Conservation (phyloP, 768 basidiomycete genomes). For the Sporobolomyces roseus region DNA sequence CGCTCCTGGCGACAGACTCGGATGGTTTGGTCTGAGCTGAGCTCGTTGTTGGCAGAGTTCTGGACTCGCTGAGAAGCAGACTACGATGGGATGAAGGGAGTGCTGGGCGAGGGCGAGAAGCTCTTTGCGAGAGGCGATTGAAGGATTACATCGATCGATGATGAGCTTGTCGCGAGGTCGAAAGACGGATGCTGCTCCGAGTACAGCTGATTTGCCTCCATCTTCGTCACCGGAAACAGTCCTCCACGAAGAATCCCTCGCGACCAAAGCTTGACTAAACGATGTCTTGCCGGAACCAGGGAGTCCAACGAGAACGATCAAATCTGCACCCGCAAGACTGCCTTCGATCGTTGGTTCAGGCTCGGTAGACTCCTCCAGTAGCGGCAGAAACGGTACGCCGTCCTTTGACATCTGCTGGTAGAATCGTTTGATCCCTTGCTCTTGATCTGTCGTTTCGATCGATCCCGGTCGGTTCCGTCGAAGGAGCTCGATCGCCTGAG, state of each 20-base stretch:
- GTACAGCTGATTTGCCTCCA: slow-evolving; percentile 53
- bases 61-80: slow-evolving; percentile 59
- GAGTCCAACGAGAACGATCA: slow-evolving; percentile 60
- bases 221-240: slow-evolving; percentile 60
- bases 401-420: slow-evolving; percentile 61
- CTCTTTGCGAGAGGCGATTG: slow-evolving; percentile 53
- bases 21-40: slow-evolving; percentile 59
- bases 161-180: slow-evolving; percentile 49
- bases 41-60: slow-evolving; percentile 58
- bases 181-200: neutral
- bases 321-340: slow-evolving; percentile 45
- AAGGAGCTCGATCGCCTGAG: slow-evolving; percentile 52
- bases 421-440: slow-evolving; percentile 59
- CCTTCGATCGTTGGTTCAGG: slow-evolving; percentile 30
- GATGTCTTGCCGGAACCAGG: slow-evolving; percentile 64
- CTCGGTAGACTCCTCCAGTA: neutral
- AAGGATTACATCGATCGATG: slow-evolving; percentile 60
- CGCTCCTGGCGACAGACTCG: slow-evolving; percentile 57
- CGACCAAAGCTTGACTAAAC: slow-evolving; percentile 55
- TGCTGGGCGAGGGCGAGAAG: slow-evolving; percentile 59
- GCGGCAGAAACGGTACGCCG: slow-evolving; percentile 43
- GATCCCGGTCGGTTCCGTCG: slow-evolving; percentile 59
- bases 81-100: slow-evolving; percentile 54
- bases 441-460: slow-evolving; percentile 59
- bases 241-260: slow-evolving; percentile 55